phyloP scores from a whole-genome alignment of 2,329 filamentous ascomycete genomes.

The Periconia sp. region DNA sequence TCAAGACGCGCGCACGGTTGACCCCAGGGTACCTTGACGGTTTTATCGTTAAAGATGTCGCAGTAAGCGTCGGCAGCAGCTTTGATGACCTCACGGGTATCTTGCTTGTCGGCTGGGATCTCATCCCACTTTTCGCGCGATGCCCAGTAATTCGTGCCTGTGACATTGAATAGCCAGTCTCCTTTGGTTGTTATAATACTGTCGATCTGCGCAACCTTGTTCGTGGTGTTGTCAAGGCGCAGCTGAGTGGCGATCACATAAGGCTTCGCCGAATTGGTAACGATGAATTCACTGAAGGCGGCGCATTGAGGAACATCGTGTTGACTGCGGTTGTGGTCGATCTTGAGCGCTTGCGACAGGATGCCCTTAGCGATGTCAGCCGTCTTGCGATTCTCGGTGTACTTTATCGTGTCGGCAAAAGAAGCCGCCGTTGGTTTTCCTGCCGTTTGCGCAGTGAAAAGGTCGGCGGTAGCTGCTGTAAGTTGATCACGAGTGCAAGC shows the following conservation, averaged over 20 bases:
- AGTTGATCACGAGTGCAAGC: conserved; percentile 29
- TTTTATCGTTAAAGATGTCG: conserved; percentile 33
- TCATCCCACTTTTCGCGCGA: conserved; percentile 29
- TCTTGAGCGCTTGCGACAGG: conserved; percentile 28
- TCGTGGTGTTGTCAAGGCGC: conserved; percentile 27
- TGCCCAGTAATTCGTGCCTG: conserved; percentile 33
- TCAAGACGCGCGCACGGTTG: conserved; percentile 35
- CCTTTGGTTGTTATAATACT: conserved; percentile 34
- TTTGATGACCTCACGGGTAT: conserved; percentile 28
- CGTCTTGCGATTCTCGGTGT: conserved; percentile 34
- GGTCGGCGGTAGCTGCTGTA: conserved; percentile 22
- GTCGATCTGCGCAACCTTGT: conserved; percentile 28
- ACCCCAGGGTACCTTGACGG: conserved; percentile 34
- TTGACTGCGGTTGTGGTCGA: conserved; percentile 32
- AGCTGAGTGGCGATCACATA: conserved; percentile 38
- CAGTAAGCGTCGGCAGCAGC: conserved; percentile 37
- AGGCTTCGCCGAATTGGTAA: conserved; percentile 28
- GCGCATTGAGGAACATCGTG: conserved; percentile 35
- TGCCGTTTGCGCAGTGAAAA: conserved; percentile 26
- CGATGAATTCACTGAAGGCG: conserved; percentile 35
- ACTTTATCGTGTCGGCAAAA: conserved; percentile 23
- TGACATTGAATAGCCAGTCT: conserved; percentile 41
- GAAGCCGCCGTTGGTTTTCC: conserved; percentile 24
- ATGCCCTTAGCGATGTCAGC: conserved; percentile 23
- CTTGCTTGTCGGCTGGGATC: conserved; percentile 23